phyloP scores from a whole-genome alignment of 208 protist genomes.

The Leishmania guyanensis region DNA sequence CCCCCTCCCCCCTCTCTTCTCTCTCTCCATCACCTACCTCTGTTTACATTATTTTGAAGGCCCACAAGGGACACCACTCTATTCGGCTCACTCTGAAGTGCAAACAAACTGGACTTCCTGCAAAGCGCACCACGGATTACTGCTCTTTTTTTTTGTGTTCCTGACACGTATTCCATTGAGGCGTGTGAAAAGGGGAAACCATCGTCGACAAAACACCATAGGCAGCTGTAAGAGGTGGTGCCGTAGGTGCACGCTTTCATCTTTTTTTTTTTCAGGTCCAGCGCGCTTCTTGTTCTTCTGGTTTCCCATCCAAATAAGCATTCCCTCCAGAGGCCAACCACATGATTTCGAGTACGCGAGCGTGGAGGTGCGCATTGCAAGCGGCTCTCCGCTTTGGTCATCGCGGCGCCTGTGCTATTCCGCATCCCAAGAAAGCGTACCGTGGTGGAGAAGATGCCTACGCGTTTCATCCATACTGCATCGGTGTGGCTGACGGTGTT shows the following conservation, averaged over 20 bases:
- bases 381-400: constrained; percentile 49
- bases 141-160: neutral
- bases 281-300: neutral
- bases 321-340: neutral
- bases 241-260: neutral
- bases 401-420: constrained; percentile 70
- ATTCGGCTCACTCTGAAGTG: neutral
- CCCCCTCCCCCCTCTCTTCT: neutral
- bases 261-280: neutral
- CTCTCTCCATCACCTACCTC: neutral
- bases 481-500: constrained; percentile 87
- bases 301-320: neutral
- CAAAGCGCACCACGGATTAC: neutral
- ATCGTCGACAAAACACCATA: neutral
- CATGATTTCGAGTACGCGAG: constrained; percentile 11
- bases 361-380: constrained; percentile 4
- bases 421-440: constrained; percentile 77
- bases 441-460: constrained; percentile 87
- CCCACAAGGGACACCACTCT: neutral
- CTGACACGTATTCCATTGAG: neutral
- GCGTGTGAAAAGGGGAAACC: neutral
- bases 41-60: neutral
- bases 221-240: neutral
- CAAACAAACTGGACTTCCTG: neutral
- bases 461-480: constrained; percentile 66